Evolutionary conservation across 148 eudicot species (phyloP), one percentile per base, ranked within the genome.

Genomic region (Pouteria glomerata): DNA sequence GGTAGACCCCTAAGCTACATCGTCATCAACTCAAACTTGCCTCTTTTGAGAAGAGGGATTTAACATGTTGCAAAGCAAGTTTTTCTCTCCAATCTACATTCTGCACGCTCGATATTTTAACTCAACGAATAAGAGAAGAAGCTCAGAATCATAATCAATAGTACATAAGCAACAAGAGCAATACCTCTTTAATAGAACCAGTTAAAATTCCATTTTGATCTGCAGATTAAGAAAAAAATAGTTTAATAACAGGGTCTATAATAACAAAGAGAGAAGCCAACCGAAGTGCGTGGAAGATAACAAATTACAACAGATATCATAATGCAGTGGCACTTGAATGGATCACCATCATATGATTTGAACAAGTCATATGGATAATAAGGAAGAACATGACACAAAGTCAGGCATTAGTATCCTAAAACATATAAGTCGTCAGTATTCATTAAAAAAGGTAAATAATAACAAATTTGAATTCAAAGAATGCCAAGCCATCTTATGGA

Each of bases 41-140:
- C 97, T 96, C 95, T 72, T 80, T 86, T 57, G 96, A 85, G 75
- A 92, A 80, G 53, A 85, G 72, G 58, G 96, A 77, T 75, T 84
- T 92, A 69, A 92, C 77, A 84, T 92, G 89, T 75, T 90, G 89
- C 57, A 83, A 73, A 41, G 88, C 90, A 63, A 86, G 80, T 80
- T 79, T 85, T 73, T 87, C 88, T 77, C 97, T 85, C 96, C 94
- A 92, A 57, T 87, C 86, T 48, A 83, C 71, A 77, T 83, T 80
- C 97, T 95, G 85, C 75, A 84, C 63, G 71, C 8, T 15, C 53
- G 50, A 31, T 8, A 56, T 58, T 19, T 53, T 47, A 31, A 71
- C 57, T 61, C 48, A 69, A 27, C 33, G 34, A 35, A 34, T 66
- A 39, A 68, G 51, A 74, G 51, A 71, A 59, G 55, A 37, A 48